phyloP scores from a whole-genome alignment of 257 asterid genomes.

The Solanum clarkiae region DNA sequence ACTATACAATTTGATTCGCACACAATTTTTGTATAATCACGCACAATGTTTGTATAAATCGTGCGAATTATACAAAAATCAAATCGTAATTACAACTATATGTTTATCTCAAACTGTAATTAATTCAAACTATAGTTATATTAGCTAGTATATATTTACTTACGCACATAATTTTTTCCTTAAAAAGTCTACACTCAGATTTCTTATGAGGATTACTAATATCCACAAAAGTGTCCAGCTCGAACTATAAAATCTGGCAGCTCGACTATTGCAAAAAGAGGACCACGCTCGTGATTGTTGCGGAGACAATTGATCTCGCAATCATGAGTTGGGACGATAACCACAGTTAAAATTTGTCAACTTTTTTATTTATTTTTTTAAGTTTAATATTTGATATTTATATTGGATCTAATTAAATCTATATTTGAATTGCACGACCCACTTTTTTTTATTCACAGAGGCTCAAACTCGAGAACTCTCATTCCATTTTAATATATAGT shows the following conservation, averaged over 20 bases:
- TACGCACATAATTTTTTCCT: too few relatives aligned
- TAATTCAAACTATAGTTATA: too few relatives aligned
- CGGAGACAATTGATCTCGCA: neutral
- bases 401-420: neutral
- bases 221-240: neutral
- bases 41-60: too few relatives aligned
- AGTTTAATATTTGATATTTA: neutral
- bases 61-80: too few relatives aligned
- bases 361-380: neutral
- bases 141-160: too few relatives aligned
- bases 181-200: too few relatives aligned
- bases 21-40: too few relatives aligned
- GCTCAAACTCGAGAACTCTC: too few relatives aligned
- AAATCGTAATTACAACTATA: too few relatives aligned
- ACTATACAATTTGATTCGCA: too few relatives aligned
- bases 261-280: neutral
- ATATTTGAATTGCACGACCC: too few relatives aligned
- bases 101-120: accelerated
- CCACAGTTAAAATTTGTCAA: neutral
- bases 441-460: too few relatives aligned
- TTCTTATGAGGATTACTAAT: neutral
- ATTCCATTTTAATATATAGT: neutral
- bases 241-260: neutral
- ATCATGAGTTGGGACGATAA: neutral
- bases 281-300: neutral